Evolutionary conservation across 176 grass and related monocot species (phyloP).

Genomic region (Eragrostis nindensis): DNA sequence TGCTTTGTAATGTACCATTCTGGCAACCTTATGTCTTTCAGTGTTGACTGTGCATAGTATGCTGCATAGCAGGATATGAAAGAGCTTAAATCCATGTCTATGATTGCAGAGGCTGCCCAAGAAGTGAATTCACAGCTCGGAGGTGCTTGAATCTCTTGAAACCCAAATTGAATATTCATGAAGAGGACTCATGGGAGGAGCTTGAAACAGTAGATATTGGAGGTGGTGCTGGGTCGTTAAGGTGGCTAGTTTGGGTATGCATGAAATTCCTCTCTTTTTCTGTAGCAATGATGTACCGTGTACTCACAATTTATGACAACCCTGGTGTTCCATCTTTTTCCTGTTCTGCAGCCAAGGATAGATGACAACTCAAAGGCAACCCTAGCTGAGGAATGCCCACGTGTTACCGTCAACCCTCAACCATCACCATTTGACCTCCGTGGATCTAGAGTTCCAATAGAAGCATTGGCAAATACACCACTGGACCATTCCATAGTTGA

Average conservation of each 20-base stretch:
- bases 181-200: constrained; percentile 98
- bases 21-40: background rate
- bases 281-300: background rate
- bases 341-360: constrained; percentile 66
- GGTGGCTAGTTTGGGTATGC: constrained; percentile 92
- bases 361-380: constrained; percentile 79
- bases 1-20: constrained; percentile 6
- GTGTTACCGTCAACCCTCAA: constrained; percentile 73
- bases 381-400: constrained; percentile 69
- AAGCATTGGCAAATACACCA: constrained; percentile 64
- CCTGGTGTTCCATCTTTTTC: constrained; percentile 4
- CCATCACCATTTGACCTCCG: constrained; percentile 53
- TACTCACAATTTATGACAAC: background rate
- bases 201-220: constrained; percentile 73
- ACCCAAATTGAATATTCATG: constrained; percentile 78
- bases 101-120: constrained; percentile 83
- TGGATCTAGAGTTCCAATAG: constrained; percentile 57
- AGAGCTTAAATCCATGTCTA: constrained; percentile 31
- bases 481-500: constrained; percentile 68
- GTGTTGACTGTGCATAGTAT: constrained; percentile 43
- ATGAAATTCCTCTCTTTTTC: background rate
- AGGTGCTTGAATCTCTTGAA: constrained; percentile 80
- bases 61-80: constrained; percentile 37
- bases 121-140: constrained; percentile 77
- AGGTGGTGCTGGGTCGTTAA: constrained; percentile 68